Evolutionary conservation across 2,329 filamentous ascomycete species (phyloP).

Genomic region (Herpotrichia juniperi): DNA sequence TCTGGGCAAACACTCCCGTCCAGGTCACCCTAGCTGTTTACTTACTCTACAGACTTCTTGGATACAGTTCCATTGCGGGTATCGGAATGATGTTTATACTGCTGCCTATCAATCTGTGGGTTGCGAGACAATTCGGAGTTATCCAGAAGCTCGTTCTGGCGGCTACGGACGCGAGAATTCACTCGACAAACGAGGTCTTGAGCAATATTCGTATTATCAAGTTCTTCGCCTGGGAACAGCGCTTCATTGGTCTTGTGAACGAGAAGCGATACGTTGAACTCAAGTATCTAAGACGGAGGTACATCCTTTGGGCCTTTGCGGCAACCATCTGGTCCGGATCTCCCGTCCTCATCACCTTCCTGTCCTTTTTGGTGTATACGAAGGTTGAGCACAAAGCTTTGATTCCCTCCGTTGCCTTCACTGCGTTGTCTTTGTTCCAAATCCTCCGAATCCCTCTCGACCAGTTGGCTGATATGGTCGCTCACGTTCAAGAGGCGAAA

Average conservation of each 20-base stretch:
- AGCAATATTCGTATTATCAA: slow-evolving; percentile 99
- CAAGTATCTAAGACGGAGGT: slow-evolving; percentile 77
- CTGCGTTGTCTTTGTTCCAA: slow-evolving; percentile 93
- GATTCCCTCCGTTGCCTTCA: slow-evolving; percentile 92
- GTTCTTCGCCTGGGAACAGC: slow-evolving; percentile 97
- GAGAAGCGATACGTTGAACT: slow-evolving; percentile 86
- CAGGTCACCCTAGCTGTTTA: slow-evolving; percentile 82
- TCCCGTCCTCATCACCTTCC: slow-evolving; percentile 92
- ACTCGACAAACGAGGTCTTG: slow-evolving; percentile 94
- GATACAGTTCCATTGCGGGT: slow-evolving; percentile 90
- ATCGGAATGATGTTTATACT: slow-evolving; percentile 89
- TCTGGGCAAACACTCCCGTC: slow-evolving; percentile 90
- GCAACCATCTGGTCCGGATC: slow-evolving; percentile 97
- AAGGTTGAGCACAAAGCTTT: slow-evolving; percentile 86
- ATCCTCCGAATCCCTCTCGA: slow-evolving; percentile 91
- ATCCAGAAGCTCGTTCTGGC: slow-evolving; percentile 91
- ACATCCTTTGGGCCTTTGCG: slow-evolving; percentile 88
- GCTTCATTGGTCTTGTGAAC: slow-evolving; percentile 84
- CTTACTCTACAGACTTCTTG: slow-evolving; percentile 88
- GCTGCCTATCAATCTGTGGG: slow-evolving; percentile 86
- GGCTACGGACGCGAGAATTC: slow-evolving; percentile 93
- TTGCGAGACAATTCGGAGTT: slow-evolving; percentile 82
- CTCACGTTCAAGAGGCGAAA: slow-evolving; percentile 95
- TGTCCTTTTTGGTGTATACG: slow-evolving; percentile 94
- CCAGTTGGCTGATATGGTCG: slow-evolving; percentile 97